phyloP scores from a whole-genome alignment of 2,329 filamentous ascomycete species.

The Lachnellula occidentalis region DNA sequence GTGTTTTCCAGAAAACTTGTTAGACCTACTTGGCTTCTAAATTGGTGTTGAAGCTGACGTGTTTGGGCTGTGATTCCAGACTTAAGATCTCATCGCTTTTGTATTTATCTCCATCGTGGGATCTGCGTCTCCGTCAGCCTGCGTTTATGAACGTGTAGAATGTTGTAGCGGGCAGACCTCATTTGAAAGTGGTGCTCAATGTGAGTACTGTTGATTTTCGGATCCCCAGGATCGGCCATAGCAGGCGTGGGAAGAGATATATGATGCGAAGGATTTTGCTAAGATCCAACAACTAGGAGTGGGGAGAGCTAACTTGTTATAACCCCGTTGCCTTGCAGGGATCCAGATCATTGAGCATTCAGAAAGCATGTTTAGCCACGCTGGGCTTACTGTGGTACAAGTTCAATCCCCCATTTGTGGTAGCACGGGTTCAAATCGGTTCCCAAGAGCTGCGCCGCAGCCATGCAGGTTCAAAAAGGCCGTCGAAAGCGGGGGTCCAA shows the following conservation, averaged over 20 bases:
- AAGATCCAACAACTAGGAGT: background rate
- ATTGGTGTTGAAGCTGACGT: slow-evolving; percentile 18
- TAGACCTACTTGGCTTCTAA: slow-evolving; percentile 14
- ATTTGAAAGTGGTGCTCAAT: background rate
- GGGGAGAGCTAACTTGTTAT: background rate
- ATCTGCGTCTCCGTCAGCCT: background rate
- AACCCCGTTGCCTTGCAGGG: background rate
- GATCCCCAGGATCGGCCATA: background rate
- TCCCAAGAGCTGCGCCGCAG: too few relatives aligned
- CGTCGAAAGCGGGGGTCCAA: too few relatives aligned
- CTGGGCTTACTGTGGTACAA: too few relatives aligned
- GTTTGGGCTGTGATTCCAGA: slow-evolving; percentile 8
- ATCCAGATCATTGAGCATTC: background rate
- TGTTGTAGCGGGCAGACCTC: too few relatives aligned
- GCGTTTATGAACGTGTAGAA: too few relatives aligned
- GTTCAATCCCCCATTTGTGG: too few relatives aligned
- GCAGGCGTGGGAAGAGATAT: background rate
- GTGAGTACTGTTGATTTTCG: too few relatives aligned
- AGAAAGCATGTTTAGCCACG: background rate
- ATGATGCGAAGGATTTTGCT: background rate
- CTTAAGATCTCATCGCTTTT: slow-evolving; percentile 5
- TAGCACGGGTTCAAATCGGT: too few relatives aligned
- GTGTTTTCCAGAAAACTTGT: background rate
- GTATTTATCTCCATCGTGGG: slow-evolving; percentile 11
- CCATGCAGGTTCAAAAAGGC: too few relatives aligned